These are phyloP conservation scores for Penicillium italicum DNA, from an alignment of 2,329 filamentous ascomycete species.

Conservation along the genomic window DNA sequence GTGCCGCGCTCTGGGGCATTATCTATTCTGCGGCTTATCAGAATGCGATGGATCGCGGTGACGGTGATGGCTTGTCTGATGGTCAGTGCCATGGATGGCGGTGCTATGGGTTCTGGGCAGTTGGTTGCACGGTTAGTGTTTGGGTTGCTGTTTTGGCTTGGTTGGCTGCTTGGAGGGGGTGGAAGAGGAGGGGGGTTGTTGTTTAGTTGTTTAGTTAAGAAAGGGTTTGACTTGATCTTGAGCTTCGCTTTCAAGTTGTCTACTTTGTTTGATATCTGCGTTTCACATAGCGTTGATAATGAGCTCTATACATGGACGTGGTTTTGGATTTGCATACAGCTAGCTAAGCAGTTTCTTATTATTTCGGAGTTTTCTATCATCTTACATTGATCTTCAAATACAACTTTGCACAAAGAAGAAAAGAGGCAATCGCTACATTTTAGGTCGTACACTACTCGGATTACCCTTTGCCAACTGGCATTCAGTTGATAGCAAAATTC, in stretches of 20 bases:
- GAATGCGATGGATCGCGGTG: conserved; percentile 42
- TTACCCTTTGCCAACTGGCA: background rate
- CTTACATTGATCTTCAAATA: background rate
- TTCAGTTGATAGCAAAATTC: background rate
- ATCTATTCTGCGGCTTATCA: conserved; percentile 64
- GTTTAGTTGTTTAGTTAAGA: conserved; percentile 42
- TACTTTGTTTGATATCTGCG: background rate
- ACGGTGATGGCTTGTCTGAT: conserved; percentile 33
- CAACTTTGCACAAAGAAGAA: background rate
- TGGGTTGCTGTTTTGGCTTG: conserved; percentile 72
- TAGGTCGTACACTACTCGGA: background rate
- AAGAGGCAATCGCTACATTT: background rate
- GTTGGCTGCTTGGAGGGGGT: conserved; percentile 80
- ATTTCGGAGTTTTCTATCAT: background rate
- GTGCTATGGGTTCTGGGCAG: conserved; percentile 90
- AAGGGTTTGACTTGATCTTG: background rate
- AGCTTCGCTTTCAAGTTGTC: background rate
- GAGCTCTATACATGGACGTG: background rate
- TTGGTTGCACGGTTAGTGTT: conserved; percentile 66
- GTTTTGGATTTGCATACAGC: background rate
- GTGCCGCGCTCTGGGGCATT: conserved; percentile 84
- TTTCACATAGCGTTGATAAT: background rate
- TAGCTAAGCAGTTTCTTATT: background rate
- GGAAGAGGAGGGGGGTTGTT: conserved; percentile 72
- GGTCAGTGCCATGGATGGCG: conserved; percentile 73